phyloP scores from a whole-genome alignment of 2,329 filamentous ascomycete genomes.

The Didymella arachidicola region DNA sequence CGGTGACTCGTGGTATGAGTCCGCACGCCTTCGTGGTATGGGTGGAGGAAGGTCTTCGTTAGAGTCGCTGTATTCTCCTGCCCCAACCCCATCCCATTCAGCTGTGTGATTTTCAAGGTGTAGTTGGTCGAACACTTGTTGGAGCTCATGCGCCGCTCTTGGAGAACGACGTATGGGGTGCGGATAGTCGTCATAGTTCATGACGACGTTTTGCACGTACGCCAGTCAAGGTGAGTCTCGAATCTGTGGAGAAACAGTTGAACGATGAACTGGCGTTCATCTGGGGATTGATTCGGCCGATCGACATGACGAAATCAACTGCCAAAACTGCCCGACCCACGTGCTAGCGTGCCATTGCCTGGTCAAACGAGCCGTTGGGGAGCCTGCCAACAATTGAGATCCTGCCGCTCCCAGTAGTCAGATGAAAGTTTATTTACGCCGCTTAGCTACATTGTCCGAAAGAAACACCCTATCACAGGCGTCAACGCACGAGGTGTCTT shows the following conservation, averaged over 20 bases:
- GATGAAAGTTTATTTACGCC: slow-evolving; percentile 6
- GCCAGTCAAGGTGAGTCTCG: slow-evolving; percentile 3
- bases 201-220: slow-evolving; percentile 20
- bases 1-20: slow-evolving; percentile 1
- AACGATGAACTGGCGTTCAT: slow-evolving; percentile 9
- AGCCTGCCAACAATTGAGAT: slow-evolving; percentile 5
- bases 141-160: slow-evolving; percentile 28
- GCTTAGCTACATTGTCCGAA: background rate
- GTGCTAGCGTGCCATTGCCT: slow-evolving; percentile 18
- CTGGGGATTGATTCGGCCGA: slow-evolving; percentile 3
- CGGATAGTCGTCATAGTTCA: slow-evolving; percentile 29
- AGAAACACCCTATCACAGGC: slow-evolving; percentile 5
- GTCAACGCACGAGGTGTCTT: background rate
- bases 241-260: slow-evolving; percentile 13
- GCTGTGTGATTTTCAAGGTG: slow-evolving; percentile 12
- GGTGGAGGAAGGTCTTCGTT: slow-evolving; percentile 29
- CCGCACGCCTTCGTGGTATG: slow-evolving; percentile 26
- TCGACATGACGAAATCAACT: slow-evolving; percentile 26
- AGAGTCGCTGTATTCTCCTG: slow-evolving; percentile 12
- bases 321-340: slow-evolving; percentile 22
- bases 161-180: slow-evolving; percentile 33
- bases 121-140: slow-evolving; percentile 23
- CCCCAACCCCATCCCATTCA: background rate
- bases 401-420: slow-evolving; percentile 1
- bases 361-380: slow-evolving; percentile 13